phyloP scores from a whole-genome alignment of 2,329 filamentous ascomycete species.

The Fusarium equiseti region DNA sequence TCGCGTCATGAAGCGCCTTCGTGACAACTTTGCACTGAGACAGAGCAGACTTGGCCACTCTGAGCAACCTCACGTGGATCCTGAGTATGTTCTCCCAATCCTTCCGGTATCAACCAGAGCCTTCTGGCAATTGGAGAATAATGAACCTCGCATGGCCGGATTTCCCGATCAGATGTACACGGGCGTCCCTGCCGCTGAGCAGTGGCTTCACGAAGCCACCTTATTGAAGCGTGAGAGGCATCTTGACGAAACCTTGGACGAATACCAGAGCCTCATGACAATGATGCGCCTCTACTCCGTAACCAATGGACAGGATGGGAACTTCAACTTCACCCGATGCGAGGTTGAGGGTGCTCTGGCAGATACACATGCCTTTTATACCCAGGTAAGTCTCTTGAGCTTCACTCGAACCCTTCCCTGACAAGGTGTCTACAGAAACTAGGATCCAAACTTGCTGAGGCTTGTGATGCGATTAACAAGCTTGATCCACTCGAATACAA shows the following conservation, averaged over 20 bases:
- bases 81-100: not conserved
- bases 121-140: slow-evolving; percentile 14
- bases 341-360: not conserved
- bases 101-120: slow-evolving; percentile 22
- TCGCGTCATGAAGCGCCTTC: not conserved
- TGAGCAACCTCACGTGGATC: no score
- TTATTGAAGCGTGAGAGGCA: slow-evolving; percentile 16
- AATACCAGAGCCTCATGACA: slow-evolving; percentile 5
- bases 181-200: slow-evolving; percentile 10
- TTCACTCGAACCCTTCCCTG: no score
- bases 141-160: not conserved
- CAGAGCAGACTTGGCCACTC: not conserved
- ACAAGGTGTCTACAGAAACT: slow-evolving; percentile 3
- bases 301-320: not conserved
- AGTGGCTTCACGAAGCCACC: slow-evolving; percentile 6
- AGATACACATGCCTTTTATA: not conserved
- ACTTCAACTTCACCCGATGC: not conserved
- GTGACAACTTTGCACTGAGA: not conserved
- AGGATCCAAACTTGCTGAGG: not conserved
- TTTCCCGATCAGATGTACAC: not conserved
- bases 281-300: slow-evolving; percentile 9
- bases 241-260: slow-evolving; percentile 1
- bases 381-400: not conserved
- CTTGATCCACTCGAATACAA: no score
- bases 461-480: not conserved